These are phyloP conservation scores for Fusarium equiseti DNA, from an alignment of 2,329 filamentous ascomycete species.

Conservation along the genomic window DNA sequence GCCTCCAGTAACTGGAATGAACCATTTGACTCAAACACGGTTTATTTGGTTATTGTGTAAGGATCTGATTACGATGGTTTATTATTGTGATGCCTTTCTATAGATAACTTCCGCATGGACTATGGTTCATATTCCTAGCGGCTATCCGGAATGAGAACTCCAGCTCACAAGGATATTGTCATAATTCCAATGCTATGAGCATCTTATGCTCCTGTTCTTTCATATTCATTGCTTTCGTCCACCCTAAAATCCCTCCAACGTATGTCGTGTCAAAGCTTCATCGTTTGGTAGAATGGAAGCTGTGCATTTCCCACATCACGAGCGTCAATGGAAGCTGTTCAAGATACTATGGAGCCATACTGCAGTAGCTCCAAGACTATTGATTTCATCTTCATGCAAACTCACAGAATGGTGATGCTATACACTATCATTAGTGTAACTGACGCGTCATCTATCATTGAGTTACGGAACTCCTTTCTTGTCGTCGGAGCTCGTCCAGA, in stretches of 20 bases:
- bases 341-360: background rate
- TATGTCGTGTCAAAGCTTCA: background rate
- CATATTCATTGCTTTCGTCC: background rate
- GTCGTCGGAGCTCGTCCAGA: background rate
- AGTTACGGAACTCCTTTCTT: background rate
- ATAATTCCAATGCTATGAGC: background rate
- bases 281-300: background rate
- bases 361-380: conserved; percentile 1
- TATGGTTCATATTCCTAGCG: background rate
- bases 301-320: background rate
- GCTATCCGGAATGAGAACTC: background rate
- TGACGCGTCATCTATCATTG: conserved; percentile 2
- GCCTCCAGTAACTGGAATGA: background rate
- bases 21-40: background rate
- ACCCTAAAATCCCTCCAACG: background rate
- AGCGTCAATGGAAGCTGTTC: background rate
- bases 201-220: background rate
- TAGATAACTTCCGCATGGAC: background rate
- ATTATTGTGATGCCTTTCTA: background rate
- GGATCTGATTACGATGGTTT: too few species aligned
- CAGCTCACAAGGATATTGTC: background rate
- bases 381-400: conserved; percentile 7
- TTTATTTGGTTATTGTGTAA: background rate
- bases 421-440: background rate
- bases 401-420: background rate